Base-by-base conservation (phyloP, 2,329 filamentous ascomycete genomes). In the Plectosphaerella plurivora region DNA sequence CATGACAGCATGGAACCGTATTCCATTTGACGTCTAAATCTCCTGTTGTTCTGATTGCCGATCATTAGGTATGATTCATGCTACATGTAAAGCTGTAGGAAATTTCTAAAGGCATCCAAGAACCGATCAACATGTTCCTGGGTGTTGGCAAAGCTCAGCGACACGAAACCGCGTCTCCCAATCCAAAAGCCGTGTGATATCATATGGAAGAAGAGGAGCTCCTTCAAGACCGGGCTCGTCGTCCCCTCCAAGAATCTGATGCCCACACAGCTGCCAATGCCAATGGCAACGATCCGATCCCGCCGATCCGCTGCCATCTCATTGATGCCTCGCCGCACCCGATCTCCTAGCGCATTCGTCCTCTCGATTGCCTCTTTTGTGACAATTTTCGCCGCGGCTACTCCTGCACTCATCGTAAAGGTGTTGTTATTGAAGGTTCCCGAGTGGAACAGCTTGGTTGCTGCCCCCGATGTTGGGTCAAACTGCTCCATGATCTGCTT, bases 371-470 rank as follows among this genome's bases (percentile, higher is more conserved):
- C 25, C 3, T 7, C 4, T 15, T n/a, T 16, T 3, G 46, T 47
- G 3, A 47, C 46, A 16, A 47, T 11, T 12, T 47, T 47, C 2
- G 25, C 25, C 10, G 46, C 46, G 2, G 28, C 46, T 2, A 47
- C 46, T 15, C 24, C 46, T 5, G 46, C 46, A 20, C 25, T 36
- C 46, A 47, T 47, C 71, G 46, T 47, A 14, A 47, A 47, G 28
- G 35, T 28, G 63, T 88, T 88, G 61, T 89, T 88, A 63, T 87
- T 87, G 64, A 86, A 87, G 0, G 84, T 87, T 2, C 84, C 84
- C 0, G 82, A 79, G 59, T 87, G 83, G 0, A 71, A 63, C 11
- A 83, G 53, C 55, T 47, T 47, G 9, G 7, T 14, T 4, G 46
- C 5, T 1, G 25, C n/a, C 14, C 15, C 25, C 16, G 25, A 36